phyloP scores from a whole-genome alignment of 371 early-diverging fungal species.

The Rhizomucor miehei region DNA sequence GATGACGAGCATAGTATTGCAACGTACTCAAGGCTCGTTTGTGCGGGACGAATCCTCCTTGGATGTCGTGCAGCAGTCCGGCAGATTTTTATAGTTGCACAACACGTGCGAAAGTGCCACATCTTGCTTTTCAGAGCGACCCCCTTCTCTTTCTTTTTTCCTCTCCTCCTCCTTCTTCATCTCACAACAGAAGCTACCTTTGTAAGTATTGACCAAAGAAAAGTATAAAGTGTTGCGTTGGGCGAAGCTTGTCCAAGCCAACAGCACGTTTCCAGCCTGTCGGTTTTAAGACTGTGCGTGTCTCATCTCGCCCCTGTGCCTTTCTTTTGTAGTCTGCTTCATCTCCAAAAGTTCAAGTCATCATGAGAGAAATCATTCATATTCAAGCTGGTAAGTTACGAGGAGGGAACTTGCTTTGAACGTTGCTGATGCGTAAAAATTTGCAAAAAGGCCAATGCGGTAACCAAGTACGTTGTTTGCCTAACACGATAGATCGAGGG shows the following conservation, averaged over 20 bases:
- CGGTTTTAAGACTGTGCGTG: too few species aligned
- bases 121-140: background rate
- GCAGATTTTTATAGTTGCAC: background rate
- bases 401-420: background rate
- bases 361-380: conserved; percentile 33
- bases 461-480: conserved; percentile 54
- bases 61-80: too few species aligned
- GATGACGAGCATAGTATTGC: too few species aligned
- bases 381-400: conserved; percentile 23
- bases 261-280: too few species aligned
- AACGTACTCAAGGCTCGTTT: too few species aligned
- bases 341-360: background rate
- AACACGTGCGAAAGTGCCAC: conserved; percentile 2
- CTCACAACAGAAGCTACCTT: conserved; percentile 1
- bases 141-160: conserved; percentile 5
- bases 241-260: too few species aligned
- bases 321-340: too few species aligned
- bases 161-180: conserved; percentile 5
- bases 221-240: too few species aligned
- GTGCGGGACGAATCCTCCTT: too few species aligned
- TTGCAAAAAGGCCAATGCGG: conserved; percentile 75
- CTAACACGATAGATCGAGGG: background rate
- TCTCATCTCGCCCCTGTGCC: too few species aligned
- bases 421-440: background rate
- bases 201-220: background rate